Base-by-base conservation (phyloP, 306 rosid genomes). In the Acacia confusa region DNA sequence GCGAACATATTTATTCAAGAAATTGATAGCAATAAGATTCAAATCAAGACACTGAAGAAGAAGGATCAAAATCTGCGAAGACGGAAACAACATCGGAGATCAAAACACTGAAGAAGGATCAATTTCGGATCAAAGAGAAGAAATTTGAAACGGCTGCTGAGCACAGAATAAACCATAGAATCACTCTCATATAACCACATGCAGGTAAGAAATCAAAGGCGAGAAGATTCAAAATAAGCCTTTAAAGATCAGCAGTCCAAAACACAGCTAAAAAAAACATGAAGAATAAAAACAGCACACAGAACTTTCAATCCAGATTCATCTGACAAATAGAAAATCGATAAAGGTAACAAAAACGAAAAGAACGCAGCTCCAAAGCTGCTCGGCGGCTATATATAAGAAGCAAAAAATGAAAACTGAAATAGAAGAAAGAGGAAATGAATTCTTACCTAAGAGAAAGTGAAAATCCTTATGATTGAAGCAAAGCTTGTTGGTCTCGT, bases 371-470 rank as follows among this genome's bases (percentile, higher is more conserved):
- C 43, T 63, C 2, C n/a, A 78, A 36, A 78, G 70, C 10, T n/a
- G 68, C 17, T 74, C 22, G 32, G 78, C 61, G 25, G 48, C 45
- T n/a, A 55, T 20, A 13, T 6, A 40, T 9, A 22, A 57, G 8
- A 43, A 13, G 22, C 34, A 45, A 57, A 60, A 60, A 50, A 66
- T 3, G 25, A 34, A 4, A 32, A 72, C 22, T 34, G 47, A 22
- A 36, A 53, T 7, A 68, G 53, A 45, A 32, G 72, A 66, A 41
- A 67, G 73, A 53, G n/a, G 55, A 10, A 65, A 13, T 28, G 69
- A 78, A 81, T 22, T 74, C 82, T 85, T 90, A 71, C 97, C 94
- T 88, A 86, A 79, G 72, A 75, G 60, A 25, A 84, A 84, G 73
- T 34, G 55, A 83, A 45, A 53, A 66, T 73, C 64, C 79, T 81